These are phyloP conservation scores for Gymnopus androsaceus DNA, from an alignment of 1,284 basidiomycete genomes.

Conservation along the genomic window DNA sequence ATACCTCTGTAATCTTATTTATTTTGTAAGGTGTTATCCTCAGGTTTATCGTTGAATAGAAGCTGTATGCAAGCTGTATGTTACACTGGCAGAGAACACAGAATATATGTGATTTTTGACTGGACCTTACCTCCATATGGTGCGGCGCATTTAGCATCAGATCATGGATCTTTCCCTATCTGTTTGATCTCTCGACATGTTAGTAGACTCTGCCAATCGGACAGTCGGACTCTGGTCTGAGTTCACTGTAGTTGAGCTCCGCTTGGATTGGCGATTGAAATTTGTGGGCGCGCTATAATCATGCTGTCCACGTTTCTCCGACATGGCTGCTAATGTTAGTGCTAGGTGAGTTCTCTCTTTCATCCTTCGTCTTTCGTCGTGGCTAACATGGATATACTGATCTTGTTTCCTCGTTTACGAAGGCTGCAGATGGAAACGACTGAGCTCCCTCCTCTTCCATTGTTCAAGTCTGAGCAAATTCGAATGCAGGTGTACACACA, in stretches of 20 bases:
- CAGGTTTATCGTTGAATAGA: too few species aligned
- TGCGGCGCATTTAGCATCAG: too few species aligned
- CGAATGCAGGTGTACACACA: slow-evolving; percentile 68
- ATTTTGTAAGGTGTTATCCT: too few species aligned
- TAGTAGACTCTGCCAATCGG: too few species aligned
- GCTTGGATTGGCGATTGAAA: not conserved
- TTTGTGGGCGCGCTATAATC: not conserved
- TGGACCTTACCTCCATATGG: too few species aligned
- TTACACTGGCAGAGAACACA: too few species aligned
- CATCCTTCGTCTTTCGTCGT: not conserved
- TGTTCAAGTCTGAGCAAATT: slow-evolving; percentile 45
- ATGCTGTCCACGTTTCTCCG: not conserved
- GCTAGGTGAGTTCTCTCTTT: not conserved
- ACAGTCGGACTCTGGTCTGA: too few species aligned
- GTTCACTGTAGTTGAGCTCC: slow-evolving; percentile 1
- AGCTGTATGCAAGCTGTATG: too few species aligned
- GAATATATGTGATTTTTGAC: too few species aligned
- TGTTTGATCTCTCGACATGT: too few species aligned
- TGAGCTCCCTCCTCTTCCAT: slow-evolving; percentile 51
- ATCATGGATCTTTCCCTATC: too few species aligned
- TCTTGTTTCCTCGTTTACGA: not conserved
- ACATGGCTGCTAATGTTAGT: not conserved
- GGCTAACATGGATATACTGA: not conserved
- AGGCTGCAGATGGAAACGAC: not conserved
- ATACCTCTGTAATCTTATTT: too few species aligned